These are phyloP conservation scores for Microstroma glucosiphilum DNA, from an alignment of 1,284 basidiomycete species.

Conservation along the genomic window DNA sequence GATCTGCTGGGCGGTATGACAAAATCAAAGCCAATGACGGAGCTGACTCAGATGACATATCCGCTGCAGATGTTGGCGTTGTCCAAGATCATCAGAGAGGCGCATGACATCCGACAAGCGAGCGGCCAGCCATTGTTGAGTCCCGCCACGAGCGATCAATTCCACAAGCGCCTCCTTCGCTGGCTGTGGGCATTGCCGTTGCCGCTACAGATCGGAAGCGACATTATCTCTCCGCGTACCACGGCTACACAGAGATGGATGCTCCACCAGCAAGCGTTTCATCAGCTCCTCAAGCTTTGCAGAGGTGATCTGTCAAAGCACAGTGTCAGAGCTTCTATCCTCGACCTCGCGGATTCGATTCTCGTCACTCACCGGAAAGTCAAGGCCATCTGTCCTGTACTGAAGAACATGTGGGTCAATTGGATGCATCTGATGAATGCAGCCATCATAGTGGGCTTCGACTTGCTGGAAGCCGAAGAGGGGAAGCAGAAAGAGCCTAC, in stretches of 20 bases:
- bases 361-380: background rate
- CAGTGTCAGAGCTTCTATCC: background rate
- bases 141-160: background rate
- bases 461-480: background rate
- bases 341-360: background rate
- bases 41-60: background rate
- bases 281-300: constrained; percentile 6
- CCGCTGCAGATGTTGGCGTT: background rate
- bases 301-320: background rate
- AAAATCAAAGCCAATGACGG: background rate
- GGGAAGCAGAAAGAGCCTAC: background rate
- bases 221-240: background rate
- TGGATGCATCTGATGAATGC: constrained; percentile 2
- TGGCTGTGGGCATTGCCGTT: background rate
- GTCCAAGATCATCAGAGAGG: background rate
- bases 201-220: background rate
- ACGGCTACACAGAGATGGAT: background rate
- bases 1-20: background rate
- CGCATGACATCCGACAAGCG: background rate
- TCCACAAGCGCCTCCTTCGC: background rate
- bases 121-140: background rate
- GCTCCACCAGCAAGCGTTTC: background rate
- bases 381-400: background rate
- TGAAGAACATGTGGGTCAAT: constrained; percentile 4
- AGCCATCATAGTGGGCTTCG: background rate